Evolutionary conservation across 2,329 filamentous ascomycete genomes (phyloP), one percentile per base, ranked within the genome.

Genomic region (Neofusicoccum parvum): DNA sequence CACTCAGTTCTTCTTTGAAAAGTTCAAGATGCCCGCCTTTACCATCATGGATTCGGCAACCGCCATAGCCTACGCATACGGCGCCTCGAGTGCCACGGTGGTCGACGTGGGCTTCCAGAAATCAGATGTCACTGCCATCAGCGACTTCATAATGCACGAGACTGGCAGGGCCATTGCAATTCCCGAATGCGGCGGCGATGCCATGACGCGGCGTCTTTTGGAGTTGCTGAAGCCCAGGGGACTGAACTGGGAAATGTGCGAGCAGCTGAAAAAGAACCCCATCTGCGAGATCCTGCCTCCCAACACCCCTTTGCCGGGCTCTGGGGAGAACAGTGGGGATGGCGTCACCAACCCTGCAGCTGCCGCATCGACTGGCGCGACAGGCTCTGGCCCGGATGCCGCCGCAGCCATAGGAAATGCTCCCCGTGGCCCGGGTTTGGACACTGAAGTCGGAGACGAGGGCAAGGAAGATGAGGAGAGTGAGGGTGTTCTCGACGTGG

Each of bases 1-100:
- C 70, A 91, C 94, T 14, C 92, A 95, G 68, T 99, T 97, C 82
- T 88, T 98, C 69, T 99, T 99, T 73, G 95, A 99, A 79, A 96
- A 95, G 80, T 97, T 96, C 75, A 95, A 94, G 81, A 95, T 92
- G 0, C 95, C 95, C 0, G 93, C 92, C 0, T 90, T 99, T 60
- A 94, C 91, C 71, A 85, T 98, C 68, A 90, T 99, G 81, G 92
- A 98, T 78, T 90, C 92, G 71, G 94, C 92, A 3, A 81, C 96
- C 53, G 94, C 95, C 32, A 91, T 92, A 0, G 90, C 82, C 66
- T 90, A 88, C 73, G 88, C 95, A 65, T 98, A 96, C 74, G 94
- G 92, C 11, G 85, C 93, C 36, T 85, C 89, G 37, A 92, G 87
- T 71, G 90, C 95, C 72, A 95, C 92, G 0, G 87, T 99, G 20